A percentile compares a stretch with the other conserved stretches of the same genome.
Conservation (phyloP, 83 land plant genomes). For the Larix sibirica region DNA sequence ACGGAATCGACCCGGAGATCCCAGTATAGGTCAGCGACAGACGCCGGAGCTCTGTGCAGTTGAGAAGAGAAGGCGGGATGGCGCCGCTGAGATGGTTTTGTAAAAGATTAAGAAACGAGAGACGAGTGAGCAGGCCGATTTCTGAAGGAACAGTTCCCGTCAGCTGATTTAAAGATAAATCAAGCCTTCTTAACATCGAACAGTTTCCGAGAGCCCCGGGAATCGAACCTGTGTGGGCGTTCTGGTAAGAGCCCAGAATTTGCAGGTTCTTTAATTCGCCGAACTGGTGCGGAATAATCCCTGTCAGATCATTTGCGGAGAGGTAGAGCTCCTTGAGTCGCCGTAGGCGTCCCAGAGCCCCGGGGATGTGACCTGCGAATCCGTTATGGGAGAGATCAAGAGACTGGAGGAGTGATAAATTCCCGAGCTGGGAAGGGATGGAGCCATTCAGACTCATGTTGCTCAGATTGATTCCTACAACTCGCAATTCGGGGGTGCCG, state of each 20-base stretch:
- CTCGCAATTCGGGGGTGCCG: background rate
- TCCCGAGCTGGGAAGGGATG: conserved; percentile 10
- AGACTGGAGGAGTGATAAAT: background rate
- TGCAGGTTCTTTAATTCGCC: background rate
- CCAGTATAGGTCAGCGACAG: background rate
- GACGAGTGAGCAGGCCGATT: background rate
- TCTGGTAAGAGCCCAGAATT: background rate
- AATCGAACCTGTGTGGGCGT: background rate
- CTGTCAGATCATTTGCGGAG: background rate
- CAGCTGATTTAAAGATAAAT: background rate
- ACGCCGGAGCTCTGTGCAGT: background rate
- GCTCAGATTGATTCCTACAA: conserved; percentile 1
- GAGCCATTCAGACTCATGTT: conserved; percentile 1
- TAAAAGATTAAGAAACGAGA: background rate
- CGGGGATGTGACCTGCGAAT: background rate
- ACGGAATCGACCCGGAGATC: background rate
- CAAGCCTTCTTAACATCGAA: background rate
- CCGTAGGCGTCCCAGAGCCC: background rate
- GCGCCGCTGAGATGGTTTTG: background rate
- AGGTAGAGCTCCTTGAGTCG: background rate
- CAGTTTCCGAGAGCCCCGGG: conserved; percentile 12
- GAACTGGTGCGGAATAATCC: background rate
- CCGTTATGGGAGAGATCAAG: conserved; percentile 12
- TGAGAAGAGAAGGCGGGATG: background rate
- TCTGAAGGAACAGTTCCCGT: conserved; percentile 5